Evolutionary conservation across 495 filamentous ascomycete genomes (phyloP).

Genomic region (Durotheca rogersii): DNA sequence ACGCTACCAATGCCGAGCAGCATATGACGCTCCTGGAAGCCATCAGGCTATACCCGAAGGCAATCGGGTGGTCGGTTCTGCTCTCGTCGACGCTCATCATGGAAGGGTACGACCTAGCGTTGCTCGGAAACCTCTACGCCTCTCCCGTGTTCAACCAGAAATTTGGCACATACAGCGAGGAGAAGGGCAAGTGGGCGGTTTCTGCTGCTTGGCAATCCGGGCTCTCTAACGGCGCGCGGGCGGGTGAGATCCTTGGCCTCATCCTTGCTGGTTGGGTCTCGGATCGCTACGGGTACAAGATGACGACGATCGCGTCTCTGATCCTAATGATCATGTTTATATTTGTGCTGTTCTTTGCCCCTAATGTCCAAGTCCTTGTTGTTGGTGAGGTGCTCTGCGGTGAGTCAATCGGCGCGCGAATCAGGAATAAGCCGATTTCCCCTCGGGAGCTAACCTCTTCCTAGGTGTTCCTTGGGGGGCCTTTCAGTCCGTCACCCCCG

Average conservation of each 20-base stretch:
- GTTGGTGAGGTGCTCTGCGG: conserved; percentile 61
- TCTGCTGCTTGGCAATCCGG: conserved; percentile 42
- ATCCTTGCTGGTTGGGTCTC: conserved; percentile 38
- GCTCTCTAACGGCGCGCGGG: conserved; percentile 38
- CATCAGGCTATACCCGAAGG: conserved; percentile 47
- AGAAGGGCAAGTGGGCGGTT: conserved; percentile 30
- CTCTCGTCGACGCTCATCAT: conserved; percentile 56
- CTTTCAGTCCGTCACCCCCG: conserved; percentile 61
- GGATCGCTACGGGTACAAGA: conserved; percentile 38
- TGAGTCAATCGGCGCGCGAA: conserved; percentile 9
- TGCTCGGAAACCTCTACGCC: conserved; percentile 39
- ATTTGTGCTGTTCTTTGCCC: conserved; percentile 61
- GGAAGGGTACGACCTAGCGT: conserved; percentile 57
- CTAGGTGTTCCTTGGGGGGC: conserved; percentile 67
- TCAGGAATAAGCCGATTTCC: neutral
- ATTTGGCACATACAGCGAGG: conserved; percentile 31
- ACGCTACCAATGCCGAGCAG: conserved; percentile 40
- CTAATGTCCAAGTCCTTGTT: conserved; percentile 58
- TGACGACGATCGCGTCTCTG: conserved; percentile 44
- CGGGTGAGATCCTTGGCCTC: conserved; percentile 42
- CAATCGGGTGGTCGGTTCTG: conserved; percentile 51
- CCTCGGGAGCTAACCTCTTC: neutral
- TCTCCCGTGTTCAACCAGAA: conserved; percentile 38
- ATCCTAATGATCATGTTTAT: conserved; percentile 49
- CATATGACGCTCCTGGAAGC: conserved; percentile 42